phyloP scores from a whole-genome alignment of 352 stramenopile genomes.

The Globisporangium paroecandrum region DNA sequence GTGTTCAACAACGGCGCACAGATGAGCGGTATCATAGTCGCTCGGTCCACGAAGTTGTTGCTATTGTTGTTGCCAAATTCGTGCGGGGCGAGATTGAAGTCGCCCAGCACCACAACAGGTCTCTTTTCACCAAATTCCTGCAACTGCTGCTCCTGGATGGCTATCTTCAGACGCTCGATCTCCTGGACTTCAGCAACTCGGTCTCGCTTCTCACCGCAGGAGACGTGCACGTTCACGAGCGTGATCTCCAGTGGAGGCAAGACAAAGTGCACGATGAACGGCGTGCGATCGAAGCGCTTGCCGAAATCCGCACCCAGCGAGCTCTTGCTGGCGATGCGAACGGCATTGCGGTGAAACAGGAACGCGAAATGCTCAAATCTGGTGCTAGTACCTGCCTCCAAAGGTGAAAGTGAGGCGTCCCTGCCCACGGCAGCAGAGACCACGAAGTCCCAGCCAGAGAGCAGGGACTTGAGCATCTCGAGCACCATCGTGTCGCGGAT shows the following conservation, averaged over 20 bases:
- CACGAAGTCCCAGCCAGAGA: conserved; percentile 58
- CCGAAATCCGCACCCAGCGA: conserved; percentile 16
- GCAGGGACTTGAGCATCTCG: conserved; percentile 47
- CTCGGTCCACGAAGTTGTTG: conserved; percentile 11
- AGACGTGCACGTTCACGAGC: conserved; percentile 52
- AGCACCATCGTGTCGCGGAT: conserved; percentile 62
- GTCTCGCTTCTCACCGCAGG: conserved; percentile 30
- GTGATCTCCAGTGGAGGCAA: conserved; percentile 28
- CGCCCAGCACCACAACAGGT: conserved; percentile 51
- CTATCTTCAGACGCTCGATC: conserved; percentile 30
- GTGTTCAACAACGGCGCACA: conserved; percentile 46
- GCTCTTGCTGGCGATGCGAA: conserved; percentile 28
- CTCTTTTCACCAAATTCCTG: conserved; percentile 6
- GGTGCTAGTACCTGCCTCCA: not conserved
- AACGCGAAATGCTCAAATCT: conserved; percentile 52
- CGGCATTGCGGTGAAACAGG: conserved; percentile 39
- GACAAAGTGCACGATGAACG: conserved; percentile 47
- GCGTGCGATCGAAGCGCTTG: conserved; percentile 29
- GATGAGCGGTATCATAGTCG: conserved; percentile 33
- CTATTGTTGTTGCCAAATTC: conserved; percentile 28
- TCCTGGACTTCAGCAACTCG: conserved; percentile 32
- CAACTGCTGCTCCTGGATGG: conserved; percentile 14
- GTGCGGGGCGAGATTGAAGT: conserved; percentile 64
- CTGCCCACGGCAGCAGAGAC: conserved; percentile 41
- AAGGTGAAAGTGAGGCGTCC: not conserved